Conservation (phyloP, 257 asterid genomes). For the Plantago elongata region DNA sequence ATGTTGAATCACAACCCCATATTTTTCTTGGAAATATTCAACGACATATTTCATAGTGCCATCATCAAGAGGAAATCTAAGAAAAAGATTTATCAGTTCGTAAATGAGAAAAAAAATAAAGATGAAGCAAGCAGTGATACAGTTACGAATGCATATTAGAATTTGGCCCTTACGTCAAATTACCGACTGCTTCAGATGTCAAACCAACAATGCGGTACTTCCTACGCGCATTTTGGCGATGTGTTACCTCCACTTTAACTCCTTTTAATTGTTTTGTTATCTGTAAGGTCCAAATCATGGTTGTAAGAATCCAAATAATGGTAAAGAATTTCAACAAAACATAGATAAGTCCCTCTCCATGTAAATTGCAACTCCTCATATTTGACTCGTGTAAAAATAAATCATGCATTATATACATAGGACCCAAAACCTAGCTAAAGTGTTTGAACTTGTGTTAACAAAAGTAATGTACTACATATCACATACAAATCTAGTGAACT, state of each 20-base stretch:
- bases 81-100: neutral
- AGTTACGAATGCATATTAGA: too few relatives aligned
- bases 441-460: too few relatives aligned
- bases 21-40: constrained; percentile 74
- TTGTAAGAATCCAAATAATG: neutral
- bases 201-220: constrained; percentile 46
- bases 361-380: too few relatives aligned
- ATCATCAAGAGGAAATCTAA: constrained; percentile 82
- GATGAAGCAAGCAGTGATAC: too few relatives aligned
- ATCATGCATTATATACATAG: too few relatives aligned
- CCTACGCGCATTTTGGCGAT: constrained; percentile 45
- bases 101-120: too few relatives aligned
- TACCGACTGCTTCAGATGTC: constrained; percentile 50
- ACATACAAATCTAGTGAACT: constrained; percentile 6
- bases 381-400: too few relatives aligned
- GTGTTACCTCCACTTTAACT: constrained; percentile 57
- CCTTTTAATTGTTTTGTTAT: constrained; percentile 57
- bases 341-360: neutral
- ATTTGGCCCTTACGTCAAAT: constrained; percentile 36
- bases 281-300: too few relatives aligned
- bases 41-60: constrained; percentile 86
- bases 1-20: constrained; percentile 67
- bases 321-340: neutral
- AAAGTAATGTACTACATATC: too few relatives aligned
- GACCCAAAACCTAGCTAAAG: too few relatives aligned